phyloP scores from a whole-genome alignment of 1,284 basidiomycete genomes.

The Amylostereum areolatum region DNA sequence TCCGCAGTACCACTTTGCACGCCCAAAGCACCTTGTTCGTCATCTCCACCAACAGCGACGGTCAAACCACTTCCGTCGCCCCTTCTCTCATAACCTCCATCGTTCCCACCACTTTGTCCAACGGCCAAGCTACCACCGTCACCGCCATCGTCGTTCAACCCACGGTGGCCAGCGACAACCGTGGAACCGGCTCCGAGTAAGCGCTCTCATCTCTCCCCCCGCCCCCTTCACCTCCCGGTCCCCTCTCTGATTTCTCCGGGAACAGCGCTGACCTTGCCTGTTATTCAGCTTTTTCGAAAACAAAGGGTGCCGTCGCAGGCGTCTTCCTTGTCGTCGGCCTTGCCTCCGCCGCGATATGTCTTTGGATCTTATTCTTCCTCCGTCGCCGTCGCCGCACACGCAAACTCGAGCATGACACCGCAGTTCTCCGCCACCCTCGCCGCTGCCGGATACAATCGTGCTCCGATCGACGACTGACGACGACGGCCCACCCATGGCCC shows the following conservation, averaged over 20 bases:
- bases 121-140: slow-evolving; percentile 48
- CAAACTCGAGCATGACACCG: slow-evolving; percentile 59
- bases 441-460: slow-evolving; percentile 59
- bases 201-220: slow-evolving; percentile 15
- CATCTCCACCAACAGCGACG: slow-evolving; percentile 52
- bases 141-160: slow-evolving; percentile 61
- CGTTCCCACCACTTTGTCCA: slow-evolving; percentile 44
- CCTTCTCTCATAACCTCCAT: slow-evolving; percentile 53
- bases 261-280: neutral
- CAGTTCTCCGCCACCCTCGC: slow-evolving; percentile 63
- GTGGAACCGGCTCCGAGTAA: slow-evolving; percentile 37
- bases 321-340: slow-evolving; percentile 75
- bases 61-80: slow-evolving; percentile 42
- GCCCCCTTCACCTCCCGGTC: neutral
- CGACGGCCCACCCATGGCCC: slow-evolving; percentile 18
- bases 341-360: slow-evolving; percentile 58
- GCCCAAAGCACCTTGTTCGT: slow-evolving; percentile 41
- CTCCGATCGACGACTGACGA: slow-evolving; percentile 62
- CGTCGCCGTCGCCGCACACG: slow-evolving; percentile 55
- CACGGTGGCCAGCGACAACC: slow-evolving; percentile 48
- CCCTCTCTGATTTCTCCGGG: neutral
- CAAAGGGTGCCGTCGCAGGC: slow-evolving; percentile 70
- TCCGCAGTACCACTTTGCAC: slow-evolving; percentile 44
- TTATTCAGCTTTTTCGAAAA: slow-evolving; percentile 61
- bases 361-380: slow-evolving; percentile 67